Conservation (phyloP, 352 stramenopile species). For the Albugo laibachii region DNA sequence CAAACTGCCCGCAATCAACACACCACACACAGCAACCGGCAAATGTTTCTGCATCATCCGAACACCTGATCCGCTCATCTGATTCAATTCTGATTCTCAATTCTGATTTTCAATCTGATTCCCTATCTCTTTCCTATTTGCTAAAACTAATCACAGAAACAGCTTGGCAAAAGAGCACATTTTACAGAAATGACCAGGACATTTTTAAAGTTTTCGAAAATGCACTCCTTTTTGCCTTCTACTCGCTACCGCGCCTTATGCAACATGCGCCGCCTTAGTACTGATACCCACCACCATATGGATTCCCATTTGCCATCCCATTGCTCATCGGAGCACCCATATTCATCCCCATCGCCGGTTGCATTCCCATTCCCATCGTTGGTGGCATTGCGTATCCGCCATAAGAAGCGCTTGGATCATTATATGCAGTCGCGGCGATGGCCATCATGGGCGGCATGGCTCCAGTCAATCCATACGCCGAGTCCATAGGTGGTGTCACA, state of each 20-base stretch:
- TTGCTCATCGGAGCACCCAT: slow-evolving; percentile 19
- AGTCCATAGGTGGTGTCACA: slow-evolving; percentile 25
- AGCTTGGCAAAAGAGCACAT: not conserved
- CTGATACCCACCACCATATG: slow-evolving; percentile 28
- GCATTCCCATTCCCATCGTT: slow-evolving; percentile 32
- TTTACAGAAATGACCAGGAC: not conserved
- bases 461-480: slow-evolving; percentile 43
- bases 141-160: not conserved
- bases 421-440: slow-evolving; percentile 69
- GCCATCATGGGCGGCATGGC: slow-evolving; percentile 61
- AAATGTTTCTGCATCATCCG: too few relatives aligned
- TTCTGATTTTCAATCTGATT: not conserved
- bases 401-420: slow-evolving; percentile 35
- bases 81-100: too few relatives aligned
- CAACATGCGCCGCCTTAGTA: slow-evolving; percentile 7
- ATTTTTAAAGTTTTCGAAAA: not conserved
- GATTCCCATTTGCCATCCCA: slow-evolving; percentile 24
- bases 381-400: slow-evolving; percentile 17
- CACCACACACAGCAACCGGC: too few relatives aligned
- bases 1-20: too few relatives aligned
- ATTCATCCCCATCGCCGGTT: slow-evolving; percentile 14
- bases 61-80: too few relatives aligned
- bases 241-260: not conserved
- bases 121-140: not conserved
- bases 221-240: not conserved